Percentiles rank a stretch among this genome's conserved stretches.
Conservation (phyloP, 805 yeast species). For the Candida incommunis region DNA sequence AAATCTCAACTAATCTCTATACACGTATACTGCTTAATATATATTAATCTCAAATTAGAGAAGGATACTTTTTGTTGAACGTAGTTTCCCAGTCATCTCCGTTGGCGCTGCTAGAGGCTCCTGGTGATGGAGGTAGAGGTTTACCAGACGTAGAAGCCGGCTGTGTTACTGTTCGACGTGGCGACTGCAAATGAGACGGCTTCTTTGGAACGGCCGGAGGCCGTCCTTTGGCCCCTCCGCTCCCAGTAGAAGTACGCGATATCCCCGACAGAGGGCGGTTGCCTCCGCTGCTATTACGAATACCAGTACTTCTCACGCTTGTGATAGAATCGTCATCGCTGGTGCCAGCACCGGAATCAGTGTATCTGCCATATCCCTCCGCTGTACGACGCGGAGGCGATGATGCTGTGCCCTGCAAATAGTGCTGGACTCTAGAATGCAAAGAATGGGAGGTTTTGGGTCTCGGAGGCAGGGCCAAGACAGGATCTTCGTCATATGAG, state of each 20-base stretch:
- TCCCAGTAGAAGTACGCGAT: slow-evolving; percentile 3
- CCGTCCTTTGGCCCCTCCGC: background rate
- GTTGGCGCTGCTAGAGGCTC: slow-evolving; percentile 1
- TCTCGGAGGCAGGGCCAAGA: background rate
- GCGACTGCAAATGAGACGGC: slow-evolving; percentile 15
- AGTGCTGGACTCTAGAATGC: slow-evolving; percentile 1
- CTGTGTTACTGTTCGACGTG: slow-evolving; percentile 5
- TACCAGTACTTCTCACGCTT: too few relatives aligned
- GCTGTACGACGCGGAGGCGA: slow-evolving; percentile 50
- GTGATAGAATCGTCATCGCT: slow-evolving; percentile 4
- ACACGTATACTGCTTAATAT: background rate
- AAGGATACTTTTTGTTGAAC: slow-evolving; percentile 16
- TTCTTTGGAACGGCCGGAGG: slow-evolving; percentile 11
- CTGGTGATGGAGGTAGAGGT: background rate
- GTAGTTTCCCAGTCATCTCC: slow-evolving; percentile 15
- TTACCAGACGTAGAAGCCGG: slow-evolving; percentile 2
- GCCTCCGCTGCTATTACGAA: too few relatives aligned
- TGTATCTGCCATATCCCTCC: slow-evolving; percentile 66
- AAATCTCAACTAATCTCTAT: slow-evolving; percentile 3
- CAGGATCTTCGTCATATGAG: background rate
- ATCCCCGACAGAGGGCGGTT: background rate
- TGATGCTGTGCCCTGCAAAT: background rate
- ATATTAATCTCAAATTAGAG: slow-evolving; percentile 4
- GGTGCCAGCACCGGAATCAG: slow-evolving; percentile 25
- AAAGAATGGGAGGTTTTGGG: slow-evolving; percentile 1